These are phyloP conservation scores for Monilinia aucupariae DNA, from an alignment of 2,329 filamentous ascomycete genomes.

Conservation along the genomic window DNA sequence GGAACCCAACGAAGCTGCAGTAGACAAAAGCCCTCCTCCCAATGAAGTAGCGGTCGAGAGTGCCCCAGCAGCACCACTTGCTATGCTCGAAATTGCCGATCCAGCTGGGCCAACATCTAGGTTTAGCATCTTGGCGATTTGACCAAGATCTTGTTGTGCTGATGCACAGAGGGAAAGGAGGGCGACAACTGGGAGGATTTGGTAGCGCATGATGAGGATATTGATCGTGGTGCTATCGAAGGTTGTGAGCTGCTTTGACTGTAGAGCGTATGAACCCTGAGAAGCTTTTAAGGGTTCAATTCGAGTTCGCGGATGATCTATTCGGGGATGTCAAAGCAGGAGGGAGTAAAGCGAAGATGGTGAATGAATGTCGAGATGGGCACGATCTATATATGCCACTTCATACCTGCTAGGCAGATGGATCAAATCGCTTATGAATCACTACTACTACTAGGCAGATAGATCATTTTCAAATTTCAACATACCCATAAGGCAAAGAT, in stretches of 20 bases:
- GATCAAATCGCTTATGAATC: not conserved
- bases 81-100: not conserved
- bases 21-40: not conserved
- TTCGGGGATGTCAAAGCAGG: not conserved
- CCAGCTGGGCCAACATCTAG: slow-evolving; percentile 3
- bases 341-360: not conserved
- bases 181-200: slow-evolving; percentile 12
- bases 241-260: not conserved
- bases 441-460: too few species aligned
- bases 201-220: slow-evolving; percentile 13
- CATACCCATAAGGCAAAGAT: not conserved
- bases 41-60: not conserved
- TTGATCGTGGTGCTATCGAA: not conserved
- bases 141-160: not conserved
- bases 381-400: not conserved
- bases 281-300: not conserved
- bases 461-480: too few species aligned
- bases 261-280: not conserved
- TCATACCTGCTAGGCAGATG: not conserved
- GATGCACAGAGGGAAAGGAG: slow-evolving; percentile 6
- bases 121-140: not conserved
- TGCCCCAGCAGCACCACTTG: not conserved
- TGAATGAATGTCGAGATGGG: not conserved
- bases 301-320: not conserved
- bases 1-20: not conserved